Base-by-base conservation (phyloP, 2,329 filamentous ascomycete species). In the Botryotinia globosa region DNA sequence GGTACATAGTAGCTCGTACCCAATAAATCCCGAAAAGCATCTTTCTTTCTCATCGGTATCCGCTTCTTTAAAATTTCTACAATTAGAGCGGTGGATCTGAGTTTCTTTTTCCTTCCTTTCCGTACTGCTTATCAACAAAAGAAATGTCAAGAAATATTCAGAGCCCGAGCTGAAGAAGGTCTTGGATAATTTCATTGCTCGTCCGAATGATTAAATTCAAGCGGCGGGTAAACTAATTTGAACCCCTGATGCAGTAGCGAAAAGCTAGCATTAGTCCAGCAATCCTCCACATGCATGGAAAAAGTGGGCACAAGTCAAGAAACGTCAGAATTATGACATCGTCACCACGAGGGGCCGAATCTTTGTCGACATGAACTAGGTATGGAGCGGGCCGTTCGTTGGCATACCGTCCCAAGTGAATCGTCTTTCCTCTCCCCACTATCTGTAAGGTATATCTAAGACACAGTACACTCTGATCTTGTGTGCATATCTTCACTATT, bases 241-340 rank as follows among this genome's bases (percentile, higher is more conserved):
- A 44, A 64, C 62, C 62, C 62, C 62, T 64, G 62, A 64, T 64
- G 42, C 62, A 64, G 42, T 64, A 64, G 62, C 62, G 42, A 64
- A 48, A 45, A 22, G n/a, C 42, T 32, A 64, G 16, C n/a, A 45
- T 45, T 32, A 37, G 63, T n/a, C 22, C 32, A 66, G 22, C 45
- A 48, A 45, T 54, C 64, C 64, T 66, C 64, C 64, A 54, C 64
- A 51, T 66, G 62, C 6, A 64, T 54, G 37, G 14, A 18, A 63
- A 54, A 66, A 67, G 64, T 66, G 64, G 64, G 18, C 45, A 39
- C 10, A 22, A 66, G 54, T 66, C 64, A 66, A 54, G 64, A 66
- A 39, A 67, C 64, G 45, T 54, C 45, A 67, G 64, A 54, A 54
- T 29, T 54, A 67, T 67, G 64, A 67, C 64, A 67, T 67, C 64